These are phyloP conservation scores for Rhizophagus prolifer DNA, from an alignment of 192 early-diverging fungal genomes.

Conservation along the genomic window DNA sequence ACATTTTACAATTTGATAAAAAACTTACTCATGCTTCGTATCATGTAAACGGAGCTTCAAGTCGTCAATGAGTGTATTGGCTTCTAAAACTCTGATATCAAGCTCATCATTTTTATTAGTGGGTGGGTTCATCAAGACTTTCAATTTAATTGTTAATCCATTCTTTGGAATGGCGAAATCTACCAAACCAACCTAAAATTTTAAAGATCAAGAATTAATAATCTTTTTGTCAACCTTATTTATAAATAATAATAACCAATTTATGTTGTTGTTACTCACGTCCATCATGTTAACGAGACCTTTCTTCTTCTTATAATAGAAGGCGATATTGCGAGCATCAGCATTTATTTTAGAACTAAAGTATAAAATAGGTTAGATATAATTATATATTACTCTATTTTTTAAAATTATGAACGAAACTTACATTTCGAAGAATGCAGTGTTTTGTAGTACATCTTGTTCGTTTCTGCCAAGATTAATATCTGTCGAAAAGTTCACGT, in stretches of 20 bases:
- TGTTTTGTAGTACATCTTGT: conserved; percentile 29
- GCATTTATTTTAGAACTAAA: conserved; percentile 45
- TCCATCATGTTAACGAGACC: conserved; percentile 52
- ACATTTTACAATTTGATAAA: neutral
- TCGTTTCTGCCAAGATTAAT: conserved; percentile 32
- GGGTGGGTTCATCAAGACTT: conserved; percentile 5
- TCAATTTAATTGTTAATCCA: conserved; percentile 33
- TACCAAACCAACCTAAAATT: conserved; percentile 39
- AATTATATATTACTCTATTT: neutral
- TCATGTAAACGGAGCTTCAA: conserved; percentile 46
- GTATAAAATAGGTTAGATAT: neutral
- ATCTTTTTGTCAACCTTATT: neutral
- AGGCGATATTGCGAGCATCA: conserved; percentile 56
- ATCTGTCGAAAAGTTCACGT: conserved; percentile 33
- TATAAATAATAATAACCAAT: no score
- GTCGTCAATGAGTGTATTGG: conserved; percentile 39
- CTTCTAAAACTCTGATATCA: conserved; percentile 36
- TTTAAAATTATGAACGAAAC: neutral
- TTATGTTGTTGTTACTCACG: neutral
- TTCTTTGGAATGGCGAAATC: conserved; percentile 48
- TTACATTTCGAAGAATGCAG: conserved; percentile 18
- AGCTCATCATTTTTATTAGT: conserved; percentile 8
- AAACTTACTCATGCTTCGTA: conserved; percentile 49
- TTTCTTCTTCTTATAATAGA: conserved; percentile 54
- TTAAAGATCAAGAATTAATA: no score